Base-by-base conservation (phyloP, 345 rosid genomes). In the Lepidium sativum region DNA sequence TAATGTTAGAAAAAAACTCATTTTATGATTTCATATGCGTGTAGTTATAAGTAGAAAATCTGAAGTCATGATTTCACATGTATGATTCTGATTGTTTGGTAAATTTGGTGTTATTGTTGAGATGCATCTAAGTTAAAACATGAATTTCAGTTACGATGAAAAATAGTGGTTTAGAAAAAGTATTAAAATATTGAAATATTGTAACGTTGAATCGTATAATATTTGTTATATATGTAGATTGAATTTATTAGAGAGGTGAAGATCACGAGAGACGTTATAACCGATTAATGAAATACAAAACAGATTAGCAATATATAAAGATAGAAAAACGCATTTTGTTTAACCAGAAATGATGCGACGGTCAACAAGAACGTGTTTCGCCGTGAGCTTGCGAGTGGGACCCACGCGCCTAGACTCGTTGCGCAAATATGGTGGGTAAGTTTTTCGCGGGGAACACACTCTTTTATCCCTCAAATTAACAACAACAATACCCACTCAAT, bases 381-480 rank as follows among this genome's bases (percentile, higher is more conserved):
- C 41, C 68, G 74, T 70, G 68, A 69, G 51, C 54, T 27, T 29
- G 15, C 52, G 45, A 55, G 47, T 64, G 70, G 40, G 65, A 6
- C 41, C 59, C 67, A 72, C 61, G 34, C 55, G 71, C 47, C n/a
- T 65, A 15, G 60, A 45, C n/a, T 65, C 66, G 76, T 65, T 72
- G 41, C 66, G 31, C 65, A 56, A 65, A 65, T 72, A 16, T 72
- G 76, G 76, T 60, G 75, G 75, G 75, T 64, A 65, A 39, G 1
- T 55, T 64, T 5, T 48, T 71, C 60, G 75, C 75, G 75, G 47
- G 75, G 53, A 48, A 27, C 11, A 17, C 8, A 45, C 18, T 38
- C 11, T 37, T 37, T 14, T 31, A 33, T n/a, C n/a, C n/a, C n/a
- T n/a, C n/a, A n/a, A n/a, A n/a, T n/a, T n/a, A n/a, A n/a, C n/a